Base-by-base conservation (phyloP, 2,329 filamentous ascomycete species). In the Neonectria magnoliae region DNA sequence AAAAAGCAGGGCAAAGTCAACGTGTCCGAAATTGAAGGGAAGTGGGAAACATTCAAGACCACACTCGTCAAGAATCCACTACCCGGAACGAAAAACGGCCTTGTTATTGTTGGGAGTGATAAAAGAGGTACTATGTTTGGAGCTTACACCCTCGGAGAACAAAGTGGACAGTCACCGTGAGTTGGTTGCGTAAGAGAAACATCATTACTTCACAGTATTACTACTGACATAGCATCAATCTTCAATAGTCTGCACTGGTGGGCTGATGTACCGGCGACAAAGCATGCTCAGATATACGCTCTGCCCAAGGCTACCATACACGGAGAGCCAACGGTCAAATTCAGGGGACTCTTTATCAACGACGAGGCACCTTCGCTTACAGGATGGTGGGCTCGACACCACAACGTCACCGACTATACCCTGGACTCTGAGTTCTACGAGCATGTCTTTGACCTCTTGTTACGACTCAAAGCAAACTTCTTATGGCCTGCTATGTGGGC, bases 341-440 rank as follows among this genome's bases (percentile, higher is more conserved):
- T 91, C 75, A 85, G 90, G 16, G 90, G 90, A 3, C 84, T 92
- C 73, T 92, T 92, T 79, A 80, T 92, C 75, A 92, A 92, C 72
- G 90, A 92, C 62, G 90, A 92, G 74, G 87, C 88, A 57, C 90
- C 90, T 0, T 88, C 86, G 1, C 76, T 92, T 50, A 91, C 90
- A 0, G 88, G 88, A 66, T 93, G 90, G 88, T 84, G 91, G 7
- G 22, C 45, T 5, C 25, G 50, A 7, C 81, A 81, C 62, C 79
- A 82, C 36, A 79, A 80, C 3, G 65, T 78, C 5, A 83, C 83
- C 2, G 81, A 47, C 22, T 47, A 47, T 13, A 25, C 18, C 3
- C 86, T 83, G 66, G 87, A 87, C 61, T 81, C 85, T n/a, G 83
- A 86, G 4, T 92, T 93, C 76, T 92, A 93, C 77, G 79, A 83